Conservation (phyloP, 225 moss, liverwort and hornwort species). For the Physcomitrium patens region DNA sequence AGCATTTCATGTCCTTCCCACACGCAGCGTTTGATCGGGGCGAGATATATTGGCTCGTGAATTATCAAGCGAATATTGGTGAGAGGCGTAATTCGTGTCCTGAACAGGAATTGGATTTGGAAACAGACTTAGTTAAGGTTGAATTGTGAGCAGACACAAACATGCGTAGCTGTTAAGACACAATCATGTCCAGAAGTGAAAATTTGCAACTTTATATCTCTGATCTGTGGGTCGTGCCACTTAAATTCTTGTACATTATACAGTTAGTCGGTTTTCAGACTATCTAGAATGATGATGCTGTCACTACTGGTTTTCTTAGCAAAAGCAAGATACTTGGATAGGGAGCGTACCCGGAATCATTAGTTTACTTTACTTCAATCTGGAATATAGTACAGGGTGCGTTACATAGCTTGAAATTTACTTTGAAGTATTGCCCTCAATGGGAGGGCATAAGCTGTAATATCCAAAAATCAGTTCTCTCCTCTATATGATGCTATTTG, state of each 20-base stretch:
- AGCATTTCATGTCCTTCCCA: conserved; percentile 21
- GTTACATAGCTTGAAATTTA: neutral
- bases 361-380: neutral
- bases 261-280: too few relatives aligned
- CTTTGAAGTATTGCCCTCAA: neutral
- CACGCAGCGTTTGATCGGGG: conserved; percentile 20
- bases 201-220: neutral
- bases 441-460: neutral
- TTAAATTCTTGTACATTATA: neutral
- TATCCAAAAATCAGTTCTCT: neutral
- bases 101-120: conserved; percentile 31
- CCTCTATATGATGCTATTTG: conserved; percentile 40
- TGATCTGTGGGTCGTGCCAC: neutral
- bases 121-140: conserved; percentile 11
- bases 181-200: conserved; percentile 6
- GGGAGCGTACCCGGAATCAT: neutral
- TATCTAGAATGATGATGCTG: too few relatives aligned
- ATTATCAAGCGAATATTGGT: conserved; percentile 25
- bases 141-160: conserved; percentile 29
- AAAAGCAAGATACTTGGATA: too few relatives aligned
- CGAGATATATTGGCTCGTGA: conserved; percentile 27
- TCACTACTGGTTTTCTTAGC: too few relatives aligned
- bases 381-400: conserved; percentile 29
- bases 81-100: conserved; percentile 10
- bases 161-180: neutral